A percentile compares a stretch with the other conserved stretches of the same genome.
These are phyloP conservation scores for Microbotryomycetes sp. DNA, from an alignment of 1,284 basidiomycete genomes.

Conservation along the genomic window DNA sequence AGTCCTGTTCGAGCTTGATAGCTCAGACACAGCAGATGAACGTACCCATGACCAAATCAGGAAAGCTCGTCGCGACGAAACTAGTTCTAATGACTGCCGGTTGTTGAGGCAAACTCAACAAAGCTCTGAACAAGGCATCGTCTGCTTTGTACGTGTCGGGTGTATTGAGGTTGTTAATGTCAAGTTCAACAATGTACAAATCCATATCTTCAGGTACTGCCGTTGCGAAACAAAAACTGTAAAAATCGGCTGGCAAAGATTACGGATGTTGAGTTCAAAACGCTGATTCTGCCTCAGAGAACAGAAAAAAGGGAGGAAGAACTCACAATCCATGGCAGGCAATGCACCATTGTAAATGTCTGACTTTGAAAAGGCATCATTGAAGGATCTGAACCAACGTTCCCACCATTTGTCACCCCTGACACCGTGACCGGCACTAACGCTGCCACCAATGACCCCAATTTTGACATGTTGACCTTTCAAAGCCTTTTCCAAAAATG, in stretches of 20 bases:
- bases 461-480: constrained; percentile 28
- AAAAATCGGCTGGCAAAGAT: constrained; percentile 7
- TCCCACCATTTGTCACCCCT: not conserved
- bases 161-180: constrained; percentile 3
- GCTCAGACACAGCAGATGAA: constrained; percentile 5
- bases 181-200: constrained; percentile 23
- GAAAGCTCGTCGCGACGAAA: constrained; percentile 9
- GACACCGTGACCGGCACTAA: constrained; percentile 4
- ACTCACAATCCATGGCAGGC: constrained; percentile 10
- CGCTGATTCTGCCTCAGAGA: too few relatives aligned
- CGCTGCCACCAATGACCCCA: constrained; percentile 31
- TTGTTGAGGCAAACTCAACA: constrained; percentile 20
- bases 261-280: too few relatives aligned
- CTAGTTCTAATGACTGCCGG: constrained; percentile 16
- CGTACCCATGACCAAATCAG: constrained; percentile 10
- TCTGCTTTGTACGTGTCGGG: constrained; percentile 12
- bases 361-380: not conserved
- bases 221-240: constrained; percentile 20
- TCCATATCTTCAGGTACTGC: constrained; percentile 17
- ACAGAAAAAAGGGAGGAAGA: too few relatives aligned
- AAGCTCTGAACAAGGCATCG: constrained; percentile 19
- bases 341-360: constrained; percentile 12
- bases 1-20: constrained; percentile 9
- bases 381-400: not conserved
- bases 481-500: constrained; percentile 26